Evolutionary conservation across 768 basidiomycete species (phyloP), one percentile per base, ranked within the genome.

Genomic region (Lyophyllum decastes): DNA sequence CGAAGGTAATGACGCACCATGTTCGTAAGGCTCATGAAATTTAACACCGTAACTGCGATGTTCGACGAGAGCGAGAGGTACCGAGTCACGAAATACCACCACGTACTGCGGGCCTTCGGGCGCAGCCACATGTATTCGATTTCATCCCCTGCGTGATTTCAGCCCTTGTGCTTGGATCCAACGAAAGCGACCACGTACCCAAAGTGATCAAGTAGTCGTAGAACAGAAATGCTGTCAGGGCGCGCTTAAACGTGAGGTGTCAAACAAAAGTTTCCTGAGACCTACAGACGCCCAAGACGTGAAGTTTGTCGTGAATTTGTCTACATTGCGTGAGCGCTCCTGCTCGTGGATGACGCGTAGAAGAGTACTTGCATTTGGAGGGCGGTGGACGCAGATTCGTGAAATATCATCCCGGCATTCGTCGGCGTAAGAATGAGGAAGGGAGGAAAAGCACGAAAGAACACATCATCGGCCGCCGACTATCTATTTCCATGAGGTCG

Each of bases 101-200:
- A 52, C 8, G 49, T 34, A 38, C 49, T 59, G 33, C 49, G 43
- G 22, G 44, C 50, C 44, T 59, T 59, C 17, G 38, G 44, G 19
- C 53, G 43, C n/a, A 25, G 38, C 58, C 58, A 59, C n/a, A 59
- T 12, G 30, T 55, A 59, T 19, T 59, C 54, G 19, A 55, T 33
- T 19, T 59, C 58, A 21, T 51, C 30, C 12, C 44, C 58, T 59
- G 25, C n/a, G 41, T 11, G 14, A 16, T 38, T 11, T 38, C 16
- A 9, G 14, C 3, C 3, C 16, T 4, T 38, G 10, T 12, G 35
- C 10, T 12, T 4, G 6, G 16, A 38, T 4, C 14, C 16, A 7
- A 25, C 8, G 22, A 34, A 34, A 19, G 14, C 2, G 24, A 22
- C 16, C 27, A 49, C 48, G 7, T 17, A 49, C 48, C 48, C 10